Conservation (phyloP, 768 basidiomycete genomes). For the Mycena metata region DNA sequence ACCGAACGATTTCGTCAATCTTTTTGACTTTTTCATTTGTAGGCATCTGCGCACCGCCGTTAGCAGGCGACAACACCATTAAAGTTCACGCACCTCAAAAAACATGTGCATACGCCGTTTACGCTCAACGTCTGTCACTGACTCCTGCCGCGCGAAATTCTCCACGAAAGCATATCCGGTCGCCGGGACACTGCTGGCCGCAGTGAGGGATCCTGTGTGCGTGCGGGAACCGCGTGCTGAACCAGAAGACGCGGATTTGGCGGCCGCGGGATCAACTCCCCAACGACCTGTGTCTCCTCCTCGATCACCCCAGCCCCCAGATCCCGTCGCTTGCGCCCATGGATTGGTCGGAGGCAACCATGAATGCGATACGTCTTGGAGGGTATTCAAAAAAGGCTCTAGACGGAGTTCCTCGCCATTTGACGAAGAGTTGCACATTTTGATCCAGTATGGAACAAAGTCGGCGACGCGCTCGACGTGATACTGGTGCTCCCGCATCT, state of each 20-base stretch:
- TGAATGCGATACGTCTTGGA: conserved; percentile 21
- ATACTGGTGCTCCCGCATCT: conserved; percentile 45
- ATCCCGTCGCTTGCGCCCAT: conserved; percentile 21
- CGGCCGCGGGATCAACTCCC: conserved; percentile 16
- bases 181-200: not conserved
- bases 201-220: conserved; percentile 18
- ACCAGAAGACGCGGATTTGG: conserved; percentile 8
- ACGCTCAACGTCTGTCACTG: conserved; percentile 48
- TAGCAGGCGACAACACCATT: not conserved
- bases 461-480: conserved; percentile 63
- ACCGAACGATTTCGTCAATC: conserved; percentile 63
- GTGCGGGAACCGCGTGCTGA: conserved; percentile 18
- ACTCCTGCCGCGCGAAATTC: conserved; percentile 28
- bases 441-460: conserved; percentile 66
- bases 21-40: conserved; percentile 66
- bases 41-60: conserved; percentile 57
- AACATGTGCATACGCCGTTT: conserved; percentile 64
- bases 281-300: conserved; percentile 21
- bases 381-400: conserved; percentile 32
- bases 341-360: conserved; percentile 15
- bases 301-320: conserved; percentile 17
- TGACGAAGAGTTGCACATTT: conserved; percentile 19
- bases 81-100: conserved; percentile 56
- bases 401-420: conserved; percentile 32
- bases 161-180: conserved; percentile 31